Base-by-base conservation (phyloP, 2,329 filamentous ascomycete species). In the Tolypocladium paradoxum region DNA sequence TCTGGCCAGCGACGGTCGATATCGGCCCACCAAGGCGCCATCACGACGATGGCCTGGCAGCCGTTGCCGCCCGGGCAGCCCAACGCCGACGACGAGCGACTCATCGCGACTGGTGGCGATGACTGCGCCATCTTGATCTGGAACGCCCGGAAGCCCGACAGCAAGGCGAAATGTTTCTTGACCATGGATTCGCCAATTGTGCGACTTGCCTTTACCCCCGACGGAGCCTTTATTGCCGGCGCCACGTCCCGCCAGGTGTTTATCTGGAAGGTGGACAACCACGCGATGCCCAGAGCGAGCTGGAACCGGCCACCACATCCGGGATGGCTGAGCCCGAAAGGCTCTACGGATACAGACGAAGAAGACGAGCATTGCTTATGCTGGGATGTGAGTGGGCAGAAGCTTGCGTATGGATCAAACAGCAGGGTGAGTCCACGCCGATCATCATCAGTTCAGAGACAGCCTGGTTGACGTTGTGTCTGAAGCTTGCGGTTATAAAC, bases 201-300 rank as follows among this genome's bases (percentile, higher is more conserved):
- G 40, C 76, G 77, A 27, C 70, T 85, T 2, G 74, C 82, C 1
- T 84, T 85, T 55, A 83, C 81, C 0, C 82, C 82, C 0, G 81
- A 84, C 55, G 82, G 82, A 2, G 76, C 75, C 22, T 83, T 83
- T 58, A 76, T 85, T 50, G 82, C 82, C 0, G 81, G 79, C 5
- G 82, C 80, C 6, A 84, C 81, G 0, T 74, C 74, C 22, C 75
- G 77, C 35, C 75, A 73, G 53, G 78, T 85, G 16, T 67, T 84
- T 38, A 83, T 85, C 47, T 85, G 82, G 81, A 84, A 83, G 62
- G 76, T 84, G 14, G 80, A 78, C 55, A 82, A 81, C 51, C 72
- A 77, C 47, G 69, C 72, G 29, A 73, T 82, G 47, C 82, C 82
- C 5, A 73, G 79, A 47, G 82, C 82, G 18, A 79, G 73, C 61